These are phyloP conservation scores for Tricholoma terreum DNA, from an alignment of 768 basidiomycete genomes.

Conservation along the genomic window DNA sequence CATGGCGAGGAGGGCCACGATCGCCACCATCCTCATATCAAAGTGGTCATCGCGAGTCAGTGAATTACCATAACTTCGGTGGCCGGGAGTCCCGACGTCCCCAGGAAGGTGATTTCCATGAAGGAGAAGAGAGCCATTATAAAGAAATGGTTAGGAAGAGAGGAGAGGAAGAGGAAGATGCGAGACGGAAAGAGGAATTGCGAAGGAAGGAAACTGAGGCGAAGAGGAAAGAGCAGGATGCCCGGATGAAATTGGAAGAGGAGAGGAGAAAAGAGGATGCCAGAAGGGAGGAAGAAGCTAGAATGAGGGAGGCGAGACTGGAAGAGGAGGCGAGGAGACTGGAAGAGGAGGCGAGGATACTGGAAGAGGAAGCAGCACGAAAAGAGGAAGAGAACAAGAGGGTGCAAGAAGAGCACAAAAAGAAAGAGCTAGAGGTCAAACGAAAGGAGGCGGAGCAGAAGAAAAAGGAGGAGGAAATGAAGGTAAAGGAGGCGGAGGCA, in stretches of 20 bases:
- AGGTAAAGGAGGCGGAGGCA: constrained; percentile 24
- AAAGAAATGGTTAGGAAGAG: constrained; percentile 9
- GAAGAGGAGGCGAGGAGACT: constrained; percentile 27
- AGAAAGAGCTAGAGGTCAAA: constrained; percentile 20
- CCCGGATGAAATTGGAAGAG: constrained; percentile 19
- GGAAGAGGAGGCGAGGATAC: constrained; percentile 25
- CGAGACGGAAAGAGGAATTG: constrained; percentile 22
- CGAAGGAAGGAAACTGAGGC: constrained; percentile 18
- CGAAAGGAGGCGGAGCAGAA: constrained; percentile 16
- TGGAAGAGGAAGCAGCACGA: constrained; percentile 24
- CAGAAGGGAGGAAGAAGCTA: constrained; percentile 19
- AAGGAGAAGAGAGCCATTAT: constrained; percentile 8
- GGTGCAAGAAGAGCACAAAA: constrained; percentile 18
- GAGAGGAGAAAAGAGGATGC: constrained; percentile 21
- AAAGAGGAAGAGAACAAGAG: constrained; percentile 28
- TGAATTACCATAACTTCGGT: constrained; percentile 15
- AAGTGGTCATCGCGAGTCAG: constrained; percentile 12
- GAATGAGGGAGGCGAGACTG: constrained; percentile 22
- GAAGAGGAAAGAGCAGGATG: constrained; percentile 18
- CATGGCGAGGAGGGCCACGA: constrained; percentile 2
- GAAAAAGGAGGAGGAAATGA: constrained; percentile 23
- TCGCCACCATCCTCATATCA: constrained; percentile 17
- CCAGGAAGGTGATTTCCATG: neutral
- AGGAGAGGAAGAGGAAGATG: constrained; percentile 18
- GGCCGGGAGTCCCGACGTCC: constrained; percentile 12